phyloP scores from a whole-genome alignment of 352 stramenopile species.

The Phytophthora kernoviae region DNA sequence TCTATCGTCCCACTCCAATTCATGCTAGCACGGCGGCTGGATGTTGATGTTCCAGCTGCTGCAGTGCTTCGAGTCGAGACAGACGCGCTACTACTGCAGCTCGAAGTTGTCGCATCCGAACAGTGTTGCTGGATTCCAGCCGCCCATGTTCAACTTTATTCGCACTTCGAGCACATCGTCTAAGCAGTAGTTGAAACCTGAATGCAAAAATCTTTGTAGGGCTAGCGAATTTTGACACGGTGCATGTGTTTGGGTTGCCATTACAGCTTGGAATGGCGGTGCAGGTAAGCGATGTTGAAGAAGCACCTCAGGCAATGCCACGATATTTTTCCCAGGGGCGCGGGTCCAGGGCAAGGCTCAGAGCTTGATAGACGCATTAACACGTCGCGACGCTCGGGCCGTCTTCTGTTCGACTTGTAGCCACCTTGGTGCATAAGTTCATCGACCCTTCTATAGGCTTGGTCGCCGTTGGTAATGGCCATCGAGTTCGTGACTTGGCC shows the following conservation, averaged over 20 bases:
- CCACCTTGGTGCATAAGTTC: conserved; percentile 32
- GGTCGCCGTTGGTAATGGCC: conserved; percentile 24
- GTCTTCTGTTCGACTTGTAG: conserved; percentile 33
- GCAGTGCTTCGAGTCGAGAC: conserved; percentile 7
- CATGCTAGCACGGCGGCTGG: conserved; percentile 23
- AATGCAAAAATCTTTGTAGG: conserved; percentile 18
- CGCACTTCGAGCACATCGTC: conserved; percentile 12
- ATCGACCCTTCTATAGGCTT: conserved; percentile 3
- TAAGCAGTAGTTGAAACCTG: conserved; percentile 13
- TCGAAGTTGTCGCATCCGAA: conserved; percentile 17
- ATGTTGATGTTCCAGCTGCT: conserved; percentile 34
- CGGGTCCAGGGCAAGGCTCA: neutral
- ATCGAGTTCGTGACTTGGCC: conserved; percentile 2
- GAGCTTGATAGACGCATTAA: conserved; percentile 31
- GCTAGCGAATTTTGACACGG: conserved; percentile 12
- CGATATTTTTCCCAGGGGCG: conserved; percentile 31
- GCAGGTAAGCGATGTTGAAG: conserved; percentile 19
- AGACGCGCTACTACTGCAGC: neutral
- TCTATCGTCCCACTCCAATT: conserved; percentile 27
- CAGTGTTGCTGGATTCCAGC: conserved; percentile 29
- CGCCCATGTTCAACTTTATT: conserved; percentile 20
- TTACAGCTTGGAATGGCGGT: conserved; percentile 15
- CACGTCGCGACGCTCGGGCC: conserved; percentile 23
- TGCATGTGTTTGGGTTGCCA: conserved; percentile 8
- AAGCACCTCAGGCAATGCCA: conserved; percentile 12